Evolutionary conservation across 1,139 yeast species (phyloP).

Genomic region (Suhomyces anneliseae): DNA sequence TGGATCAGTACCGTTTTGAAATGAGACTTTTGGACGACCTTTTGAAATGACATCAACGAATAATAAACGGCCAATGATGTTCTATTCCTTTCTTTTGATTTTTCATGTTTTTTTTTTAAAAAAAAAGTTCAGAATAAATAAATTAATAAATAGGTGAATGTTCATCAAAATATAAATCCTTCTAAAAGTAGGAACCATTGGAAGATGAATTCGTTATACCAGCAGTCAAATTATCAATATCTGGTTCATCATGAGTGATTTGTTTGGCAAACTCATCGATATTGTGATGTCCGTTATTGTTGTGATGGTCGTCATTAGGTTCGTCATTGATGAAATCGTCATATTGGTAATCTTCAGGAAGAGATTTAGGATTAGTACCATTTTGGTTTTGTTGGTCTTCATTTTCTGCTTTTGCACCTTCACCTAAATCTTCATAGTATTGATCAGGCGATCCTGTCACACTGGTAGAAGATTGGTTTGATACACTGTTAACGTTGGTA

Average conservation of each 20-base stretch:
- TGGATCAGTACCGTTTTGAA: too few species aligned
- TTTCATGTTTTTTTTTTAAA: not conserved
- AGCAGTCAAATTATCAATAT: conserved; percentile 34
- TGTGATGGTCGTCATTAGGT: conserved; percentile 11
- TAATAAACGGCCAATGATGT: too few species aligned
- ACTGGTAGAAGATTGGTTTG: conserved; percentile 11
- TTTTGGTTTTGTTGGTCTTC: conserved; percentile 6
- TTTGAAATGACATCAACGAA: too few species aligned
- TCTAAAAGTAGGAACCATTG: conserved; percentile 17
- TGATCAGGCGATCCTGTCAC: conserved; percentile 11
- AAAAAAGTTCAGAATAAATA: not conserved
- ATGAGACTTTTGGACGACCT: too few species aligned
- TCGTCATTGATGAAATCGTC: conserved; percentile 31
- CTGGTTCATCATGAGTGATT: conserved; percentile 30
- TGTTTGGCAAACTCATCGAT: conserved; percentile 30
- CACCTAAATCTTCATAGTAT: conserved; percentile 8
- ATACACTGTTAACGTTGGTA: conserved; percentile 12
- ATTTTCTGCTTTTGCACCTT: conserved; percentile 2
- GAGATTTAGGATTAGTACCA: conserved; percentile 2
- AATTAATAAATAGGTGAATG: too few species aligned
- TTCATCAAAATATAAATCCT: not conserved
- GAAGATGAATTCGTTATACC: conserved; percentile 28
- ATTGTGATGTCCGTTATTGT: conserved; percentile 10
- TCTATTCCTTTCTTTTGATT: not conserved
- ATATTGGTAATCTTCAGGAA: conserved; percentile 25